Evolutionary conservation across 352 stramenopile species (phyloP).

Genomic region (Phytopythium ostracodes): DNA sequence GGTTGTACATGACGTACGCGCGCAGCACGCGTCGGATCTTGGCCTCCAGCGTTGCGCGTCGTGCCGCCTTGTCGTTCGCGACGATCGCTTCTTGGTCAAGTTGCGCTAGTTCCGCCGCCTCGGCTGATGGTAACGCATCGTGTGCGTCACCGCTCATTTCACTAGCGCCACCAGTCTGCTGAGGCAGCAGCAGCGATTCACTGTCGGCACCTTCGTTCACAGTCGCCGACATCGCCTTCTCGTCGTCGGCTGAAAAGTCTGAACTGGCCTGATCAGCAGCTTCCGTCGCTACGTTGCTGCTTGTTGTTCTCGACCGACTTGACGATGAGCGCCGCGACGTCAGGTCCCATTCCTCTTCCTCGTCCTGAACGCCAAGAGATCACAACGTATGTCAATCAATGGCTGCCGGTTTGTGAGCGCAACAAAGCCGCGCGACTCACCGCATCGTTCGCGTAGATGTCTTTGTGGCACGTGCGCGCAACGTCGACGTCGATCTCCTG

Average conservation of each 20-base stretch:
- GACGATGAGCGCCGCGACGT: not conserved
- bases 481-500: constrained; percentile 84
- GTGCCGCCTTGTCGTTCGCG: constrained; percentile 1
- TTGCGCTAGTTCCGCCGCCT: no score
- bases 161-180: not conserved
- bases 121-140: not conserved
- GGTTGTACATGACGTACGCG: constrained; percentile 81
- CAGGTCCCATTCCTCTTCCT: not conserved
- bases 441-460: constrained; percentile 35
- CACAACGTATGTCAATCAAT: not conserved
- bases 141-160: not conserved
- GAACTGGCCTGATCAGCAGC: not conserved
- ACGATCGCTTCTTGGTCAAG: not conserved
- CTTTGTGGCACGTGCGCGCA: constrained; percentile 61
- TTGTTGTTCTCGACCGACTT: not conserved
- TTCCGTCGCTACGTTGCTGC: not conserved
- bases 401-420: no score
- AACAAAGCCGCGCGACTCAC: no score
- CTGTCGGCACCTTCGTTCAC: not conserved
- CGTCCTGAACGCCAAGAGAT: not conserved
- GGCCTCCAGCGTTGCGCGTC: constrained; percentile 33
- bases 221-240: not conserved
- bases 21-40: constrained; percentile 74
- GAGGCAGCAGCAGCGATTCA: not conserved
- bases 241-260: not conserved